phyloP scores from a whole-genome alignment of 176 grass and related monocot species.

The barley (Hordeum vulgare) region DNA sequence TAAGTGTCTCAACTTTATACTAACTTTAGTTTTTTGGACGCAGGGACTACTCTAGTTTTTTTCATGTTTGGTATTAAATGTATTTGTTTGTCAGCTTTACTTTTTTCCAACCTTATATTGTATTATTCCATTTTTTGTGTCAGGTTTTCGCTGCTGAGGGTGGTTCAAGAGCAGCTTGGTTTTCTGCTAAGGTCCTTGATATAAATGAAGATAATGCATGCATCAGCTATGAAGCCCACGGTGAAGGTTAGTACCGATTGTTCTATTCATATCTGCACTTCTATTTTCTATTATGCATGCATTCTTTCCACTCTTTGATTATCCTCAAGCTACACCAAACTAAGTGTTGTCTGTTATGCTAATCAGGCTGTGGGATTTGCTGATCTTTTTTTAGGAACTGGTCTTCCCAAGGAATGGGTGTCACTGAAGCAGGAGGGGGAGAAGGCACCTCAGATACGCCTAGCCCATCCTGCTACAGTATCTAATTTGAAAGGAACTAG shows the following conservation, averaged over 20 bases:
- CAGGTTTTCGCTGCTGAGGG: constrained; percentile 60
- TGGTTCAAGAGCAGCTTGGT: constrained; percentile 62
- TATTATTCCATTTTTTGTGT: constrained; percentile 20
- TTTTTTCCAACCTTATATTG: neutral
- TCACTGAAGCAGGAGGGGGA: constrained; percentile 46
- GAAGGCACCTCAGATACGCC: constrained; percentile 64
- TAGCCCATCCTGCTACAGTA: constrained; percentile 43
- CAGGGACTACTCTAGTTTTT: neutral
- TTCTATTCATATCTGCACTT: constrained; percentile 18
- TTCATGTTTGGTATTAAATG: neutral
- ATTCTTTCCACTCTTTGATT: neutral
- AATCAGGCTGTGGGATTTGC: constrained; percentile 18
- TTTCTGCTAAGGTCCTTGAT: constrained; percentile 78
- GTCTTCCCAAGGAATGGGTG: constrained; percentile 57
- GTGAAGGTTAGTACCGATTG: constrained; percentile 52
- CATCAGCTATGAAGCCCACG: constrained; percentile 54
- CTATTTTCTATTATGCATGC: neutral
- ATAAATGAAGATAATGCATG: constrained; percentile 62
- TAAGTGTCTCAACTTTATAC: too few relatives aligned
- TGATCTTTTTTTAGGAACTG: constrained; percentile 45
- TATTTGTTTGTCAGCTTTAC: neutral
- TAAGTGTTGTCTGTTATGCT: neutral
- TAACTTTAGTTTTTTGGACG: too few relatives aligned
- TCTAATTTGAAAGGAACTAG: constrained; percentile 76
- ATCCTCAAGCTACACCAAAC: neutral